A percentile compares a stretch with the other conserved stretches of the same genome.
Conservation (phyloP, 495 filamentous ascomycete species). For the Amorphotheca resinae region DNA sequence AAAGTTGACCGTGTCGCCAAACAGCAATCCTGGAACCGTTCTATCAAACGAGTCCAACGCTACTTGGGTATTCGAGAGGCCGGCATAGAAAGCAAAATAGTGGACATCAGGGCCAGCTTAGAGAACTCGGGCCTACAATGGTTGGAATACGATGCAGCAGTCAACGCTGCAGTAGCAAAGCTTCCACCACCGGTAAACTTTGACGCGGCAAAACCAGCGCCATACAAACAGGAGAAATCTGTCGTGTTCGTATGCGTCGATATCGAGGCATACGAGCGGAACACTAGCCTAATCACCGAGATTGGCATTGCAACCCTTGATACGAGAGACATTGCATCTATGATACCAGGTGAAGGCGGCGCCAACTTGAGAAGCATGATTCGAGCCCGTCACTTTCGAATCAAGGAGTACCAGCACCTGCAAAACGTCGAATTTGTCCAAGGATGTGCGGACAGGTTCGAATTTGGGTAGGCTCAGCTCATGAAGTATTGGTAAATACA, state of each 20-base stretch:
- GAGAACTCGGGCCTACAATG: background rate
- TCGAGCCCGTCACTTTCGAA: conserved; percentile 59
- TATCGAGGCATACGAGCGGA: conserved; percentile 64
- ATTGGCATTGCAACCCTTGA: conserved; percentile 79
- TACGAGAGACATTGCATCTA: conserved; percentile 39
- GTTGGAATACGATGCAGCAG: conserved; percentile 4
- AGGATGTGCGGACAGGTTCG: conserved; percentile 62
- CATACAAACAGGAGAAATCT: conserved; percentile 31
- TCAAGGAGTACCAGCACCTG: conserved; percentile 51
- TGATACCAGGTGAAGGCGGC: conserved; percentile 47
- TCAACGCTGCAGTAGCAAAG: conserved; percentile 3
- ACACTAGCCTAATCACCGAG: conserved; percentile 57
- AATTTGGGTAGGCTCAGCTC: conserved; percentile 54
- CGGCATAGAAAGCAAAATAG: background rate
- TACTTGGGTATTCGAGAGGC: conserved; percentile 51
- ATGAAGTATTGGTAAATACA: background rate
- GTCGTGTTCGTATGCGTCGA: conserved; percentile 72
- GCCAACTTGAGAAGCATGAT: conserved; percentile 53
- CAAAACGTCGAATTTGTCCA: conserved; percentile 50
- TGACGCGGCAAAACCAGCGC: conserved; percentile 14
- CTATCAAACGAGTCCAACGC: conserved; percentile 48
- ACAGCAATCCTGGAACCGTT: conserved; percentile 34
- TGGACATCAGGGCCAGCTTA: background rate
- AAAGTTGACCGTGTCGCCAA: conserved; percentile 30
- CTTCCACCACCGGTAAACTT: conserved; percentile 4